phyloP scores from a whole-genome alignment of 352 stramenopile species.

The Saprolegnia parasitica region DNA sequence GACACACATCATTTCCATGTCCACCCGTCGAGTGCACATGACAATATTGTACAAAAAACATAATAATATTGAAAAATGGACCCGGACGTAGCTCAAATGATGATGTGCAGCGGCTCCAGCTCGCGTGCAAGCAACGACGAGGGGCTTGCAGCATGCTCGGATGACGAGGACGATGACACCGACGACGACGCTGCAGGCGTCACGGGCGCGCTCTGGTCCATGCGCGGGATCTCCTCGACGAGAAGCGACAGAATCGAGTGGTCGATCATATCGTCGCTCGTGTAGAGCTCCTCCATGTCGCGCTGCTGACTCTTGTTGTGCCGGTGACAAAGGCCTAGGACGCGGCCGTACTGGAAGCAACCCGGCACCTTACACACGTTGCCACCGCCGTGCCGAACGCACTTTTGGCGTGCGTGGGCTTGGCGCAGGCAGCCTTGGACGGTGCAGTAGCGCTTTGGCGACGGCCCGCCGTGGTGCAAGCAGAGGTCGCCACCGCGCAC shows the following conservation, averaged over 20 bases:
- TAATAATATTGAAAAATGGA: constrained; percentile 9
- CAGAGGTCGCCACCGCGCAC: constrained; percentile 22
- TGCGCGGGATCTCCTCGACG: neutral
- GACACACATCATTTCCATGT: too few relatives aligned
- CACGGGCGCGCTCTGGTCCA: neutral
- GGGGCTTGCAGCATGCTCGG: neutral
- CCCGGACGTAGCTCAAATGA: neutral
- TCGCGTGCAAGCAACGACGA: neutral
- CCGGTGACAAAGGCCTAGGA: constrained; percentile 15
- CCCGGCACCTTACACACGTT: constrained; percentile 20
- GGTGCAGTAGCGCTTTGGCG: constrained; percentile 24
- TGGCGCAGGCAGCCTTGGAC: constrained; percentile 25
- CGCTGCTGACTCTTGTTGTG: constrained; percentile 21
- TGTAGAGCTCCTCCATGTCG: constrained; percentile 5
- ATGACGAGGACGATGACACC: too few relatives aligned
- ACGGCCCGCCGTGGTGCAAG: constrained; percentile 12
- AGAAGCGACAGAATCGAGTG: constrained; percentile 5
- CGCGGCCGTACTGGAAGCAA: constrained; percentile 24
- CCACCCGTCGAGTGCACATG: too few relatives aligned
- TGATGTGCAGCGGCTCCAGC: constrained; percentile 1
- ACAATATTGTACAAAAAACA: neutral
- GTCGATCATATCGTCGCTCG: constrained; percentile 15
- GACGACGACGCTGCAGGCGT: neutral
- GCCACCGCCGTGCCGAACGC: constrained; percentile 25
- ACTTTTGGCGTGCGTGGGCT: constrained; percentile 28